Percentiles rank a stretch among this genome's conserved stretches.
Evolutionary conservation across 768 basidiomycete genomes (phyloP).

Genomic region (Phaffia tasmanica): DNA sequence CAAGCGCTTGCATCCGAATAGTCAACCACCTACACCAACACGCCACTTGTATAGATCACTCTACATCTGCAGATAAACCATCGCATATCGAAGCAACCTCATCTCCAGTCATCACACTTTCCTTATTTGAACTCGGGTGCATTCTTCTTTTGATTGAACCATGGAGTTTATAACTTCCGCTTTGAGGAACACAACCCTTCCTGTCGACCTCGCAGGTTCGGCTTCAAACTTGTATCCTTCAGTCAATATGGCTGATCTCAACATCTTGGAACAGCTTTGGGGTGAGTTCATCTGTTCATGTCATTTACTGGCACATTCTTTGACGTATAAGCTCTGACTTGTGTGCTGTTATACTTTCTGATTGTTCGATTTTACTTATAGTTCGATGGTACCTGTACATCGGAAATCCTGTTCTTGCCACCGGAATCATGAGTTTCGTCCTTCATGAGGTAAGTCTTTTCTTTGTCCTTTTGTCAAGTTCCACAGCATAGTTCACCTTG

Average conservation of each 20-base stretch:
- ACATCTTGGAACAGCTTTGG: slow-evolving; percentile 23
- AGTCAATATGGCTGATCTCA: slow-evolving; percentile 17
- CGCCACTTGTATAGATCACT: too few relatives aligned
- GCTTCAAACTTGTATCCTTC: slow-evolving; percentile 12
- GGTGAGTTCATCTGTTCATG: slow-evolving; percentile 5
- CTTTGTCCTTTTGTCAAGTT: neutral
- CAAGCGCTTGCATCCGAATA: too few relatives aligned
- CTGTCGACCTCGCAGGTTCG: slow-evolving; percentile 9
- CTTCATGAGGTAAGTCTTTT: slow-evolving; percentile 69
- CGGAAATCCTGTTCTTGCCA: slow-evolving; percentile 82
- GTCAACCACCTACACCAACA: too few relatives aligned
- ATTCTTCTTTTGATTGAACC: neutral
- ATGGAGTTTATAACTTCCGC: slow-evolving; percentile 11
- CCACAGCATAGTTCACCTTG: neutral
- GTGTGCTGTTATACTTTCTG: neutral
- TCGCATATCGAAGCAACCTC: too few relatives aligned
- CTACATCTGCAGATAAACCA: too few relatives aligned
- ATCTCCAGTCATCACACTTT: too few relatives aligned
- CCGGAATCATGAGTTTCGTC: slow-evolving; percentile 82
- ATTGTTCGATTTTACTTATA: neutral
- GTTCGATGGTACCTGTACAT: slow-evolving; percentile 65
- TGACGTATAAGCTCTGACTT: neutral
- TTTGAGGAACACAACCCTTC: slow-evolving; percentile 20
- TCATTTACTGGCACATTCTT: neutral
- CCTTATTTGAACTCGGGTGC: too few relatives aligned